Evolutionary conservation across 1,139 yeast genomes (phyloP).

Genomic region (Wickerhamomyces sp.): DNA sequence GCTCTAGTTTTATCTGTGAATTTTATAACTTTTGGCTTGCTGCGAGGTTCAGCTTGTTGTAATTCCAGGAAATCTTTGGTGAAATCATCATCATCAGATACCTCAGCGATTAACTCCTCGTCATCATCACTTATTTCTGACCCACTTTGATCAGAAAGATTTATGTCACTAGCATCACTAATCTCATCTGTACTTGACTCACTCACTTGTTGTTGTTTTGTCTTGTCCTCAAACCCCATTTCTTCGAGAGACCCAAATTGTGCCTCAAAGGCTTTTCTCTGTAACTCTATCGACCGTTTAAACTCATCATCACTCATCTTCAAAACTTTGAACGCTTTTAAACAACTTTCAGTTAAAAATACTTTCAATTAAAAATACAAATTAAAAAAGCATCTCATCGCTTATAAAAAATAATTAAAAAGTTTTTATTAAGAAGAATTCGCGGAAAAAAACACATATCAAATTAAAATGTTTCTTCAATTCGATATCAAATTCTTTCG

Average conservation of each 20-base stretch:
- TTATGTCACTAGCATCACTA: conserved; percentile 14
- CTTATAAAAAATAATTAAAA: no score
- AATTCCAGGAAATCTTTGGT: conserved; percentile 1
- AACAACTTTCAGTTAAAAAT: no score
- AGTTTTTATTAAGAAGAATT: not conserved
- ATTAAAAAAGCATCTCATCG: no score
- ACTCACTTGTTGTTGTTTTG: conserved; percentile 25
- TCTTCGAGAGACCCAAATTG: conserved; percentile 63
- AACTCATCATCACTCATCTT: conserved; percentile 32
- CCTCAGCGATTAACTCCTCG: conserved; percentile 14
- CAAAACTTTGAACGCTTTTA: not conserved
- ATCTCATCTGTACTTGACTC: conserved; percentile 21
- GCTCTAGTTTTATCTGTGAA: conserved; percentile 36
- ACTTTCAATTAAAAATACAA: no score
- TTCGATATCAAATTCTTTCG: no score
- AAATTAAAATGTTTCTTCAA: no score
- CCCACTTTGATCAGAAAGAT: conserved; percentile 16
- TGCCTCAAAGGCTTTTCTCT: conserved; percentile 59
- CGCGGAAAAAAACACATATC: not conserved
- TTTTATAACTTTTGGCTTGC: conserved; percentile 40
- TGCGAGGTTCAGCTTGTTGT: conserved; percentile 12
- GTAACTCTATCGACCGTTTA: conserved; percentile 46
- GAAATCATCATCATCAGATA: conserved; percentile 16
- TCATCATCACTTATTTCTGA: conserved; percentile 18
- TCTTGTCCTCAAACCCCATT: conserved; percentile 56